Conservation (phyloP, 2,329 filamentous ascomycete species). For the Aureobasidium sp. region DNA sequence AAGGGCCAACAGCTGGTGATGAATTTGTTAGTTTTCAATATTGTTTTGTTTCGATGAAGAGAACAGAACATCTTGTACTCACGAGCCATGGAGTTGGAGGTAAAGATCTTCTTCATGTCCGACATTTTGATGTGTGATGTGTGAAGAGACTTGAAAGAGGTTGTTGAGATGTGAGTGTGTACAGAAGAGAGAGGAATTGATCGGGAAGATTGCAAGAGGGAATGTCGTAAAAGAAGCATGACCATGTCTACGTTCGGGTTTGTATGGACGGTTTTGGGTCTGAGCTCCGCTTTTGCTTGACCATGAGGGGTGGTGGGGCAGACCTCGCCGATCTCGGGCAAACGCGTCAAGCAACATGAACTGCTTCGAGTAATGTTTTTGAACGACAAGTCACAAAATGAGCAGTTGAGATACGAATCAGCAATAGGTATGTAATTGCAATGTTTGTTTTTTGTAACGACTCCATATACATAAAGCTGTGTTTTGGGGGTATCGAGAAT, state of each 20-base stretch:
- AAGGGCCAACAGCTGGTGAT: constrained; percentile 32
- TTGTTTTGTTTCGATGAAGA: not conserved
- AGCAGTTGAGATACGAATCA: not conserved
- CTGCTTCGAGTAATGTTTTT: not conserved
- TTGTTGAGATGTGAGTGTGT: not conserved
- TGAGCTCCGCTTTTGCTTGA: not conserved
- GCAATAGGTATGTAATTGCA: not conserved
- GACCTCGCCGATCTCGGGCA: constrained; percentile 3
- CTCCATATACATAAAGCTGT: constrained; percentile 2
- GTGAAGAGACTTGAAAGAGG: not conserved
- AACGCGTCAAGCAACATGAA: not conserved
- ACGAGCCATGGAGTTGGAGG: constrained; percentile 35
- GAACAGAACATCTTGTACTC: constrained; percentile 17
- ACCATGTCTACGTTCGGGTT: not conserved
- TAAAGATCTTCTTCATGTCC: constrained; percentile 36
- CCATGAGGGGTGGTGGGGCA: constrained; percentile 9
- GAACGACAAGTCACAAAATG: not conserved
- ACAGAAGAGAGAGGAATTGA: not conserved
- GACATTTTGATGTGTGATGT: constrained; percentile 26
- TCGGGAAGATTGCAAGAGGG: constrained; percentile 1
- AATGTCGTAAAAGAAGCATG: constrained; percentile 9
- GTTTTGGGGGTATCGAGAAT: constrained; percentile 6
- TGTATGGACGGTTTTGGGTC: constrained; percentile 6
- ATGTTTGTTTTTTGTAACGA: not conserved
- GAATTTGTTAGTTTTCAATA: not conserved